Evolutionary conservation across 192 early-diverging fungal genomes (phyloP), one percentile per base, ranked within the genome.

Genomic region (Rhizoclosmatium globosum): DNA sequence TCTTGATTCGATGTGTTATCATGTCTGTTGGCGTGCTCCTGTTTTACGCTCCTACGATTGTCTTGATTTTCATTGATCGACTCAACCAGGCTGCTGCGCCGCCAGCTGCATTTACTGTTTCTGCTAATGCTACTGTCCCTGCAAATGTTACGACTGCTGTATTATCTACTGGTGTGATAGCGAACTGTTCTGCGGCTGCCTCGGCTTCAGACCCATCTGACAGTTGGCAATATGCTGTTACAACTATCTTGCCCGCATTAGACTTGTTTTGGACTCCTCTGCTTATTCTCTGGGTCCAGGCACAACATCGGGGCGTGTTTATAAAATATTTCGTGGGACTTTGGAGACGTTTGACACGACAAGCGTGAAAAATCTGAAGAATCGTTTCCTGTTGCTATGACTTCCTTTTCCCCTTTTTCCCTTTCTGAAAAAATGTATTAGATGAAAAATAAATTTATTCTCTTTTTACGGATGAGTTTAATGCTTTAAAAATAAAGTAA

Each of bases 211-310:
- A 68, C 6, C 19, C 46, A 0, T 15, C 39, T 31, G 23, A 21
- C 7, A 23, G 46, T 58, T n/a, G 38, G 58, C 41, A 19, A 13
- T 4, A 31, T 59, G 7, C 58, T 46, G 39, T 59, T 47, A 41
- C 43, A 44, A 46, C 21, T 43, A 47, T 78, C 31, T 47, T 68
- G 38, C 70, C 78, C 7, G 21, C 59, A 4, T 45, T 74, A 7
- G 73, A 74, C 45, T 15, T 57, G 41, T 13, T 74, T 56, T 74
- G 73, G 73, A 74, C 73, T 2, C 61, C 61, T 2, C 42, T 74
- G 50, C 46, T 75, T 45, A 74, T 82, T 47, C 38, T 71, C 41
- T 15, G 65, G 53, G 78, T 48, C 45, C 62, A 74, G 67, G 21
- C 47, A 77, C 47, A 79, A 39, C 64, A 79, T 68, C 66, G 69